A percentile compares a stretch with the other conserved stretches of the same genome.
These are phyloP conservation scores for Colletotrichum viniferum DNA, from an alignment of 2,329 filamentous ascomycete species.

Conservation along the genomic window DNA sequence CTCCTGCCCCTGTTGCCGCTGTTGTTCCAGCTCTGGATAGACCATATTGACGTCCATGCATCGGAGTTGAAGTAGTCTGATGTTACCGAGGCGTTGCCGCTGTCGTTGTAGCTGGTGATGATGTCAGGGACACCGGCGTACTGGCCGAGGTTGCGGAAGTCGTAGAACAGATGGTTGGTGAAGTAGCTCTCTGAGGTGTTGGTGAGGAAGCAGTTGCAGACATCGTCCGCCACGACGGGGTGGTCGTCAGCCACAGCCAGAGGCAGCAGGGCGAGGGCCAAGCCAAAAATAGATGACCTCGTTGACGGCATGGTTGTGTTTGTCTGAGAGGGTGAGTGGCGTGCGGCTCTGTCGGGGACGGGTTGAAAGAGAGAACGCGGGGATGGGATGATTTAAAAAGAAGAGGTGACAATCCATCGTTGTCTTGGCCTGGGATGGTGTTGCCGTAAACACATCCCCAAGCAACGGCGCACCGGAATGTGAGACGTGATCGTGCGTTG, in stretches of 20 bases:
- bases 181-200: constrained; percentile 51
- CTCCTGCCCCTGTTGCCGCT: constrained; percentile 16
- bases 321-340: background rate
- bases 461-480: constrained; percentile 14
- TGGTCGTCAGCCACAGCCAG: constrained; percentile 9
- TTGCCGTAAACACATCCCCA: background rate
- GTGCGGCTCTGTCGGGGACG: background rate
- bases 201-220: constrained; percentile 53
- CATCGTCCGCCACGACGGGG: constrained; percentile 32
- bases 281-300: constrained; percentile 25
- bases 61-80: constrained; percentile 43
- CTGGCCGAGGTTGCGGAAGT: constrained; percentile 48
- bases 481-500: constrained; percentile 12
- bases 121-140: constrained; percentile 41
- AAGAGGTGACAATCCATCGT: background rate
- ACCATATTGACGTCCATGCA: constrained; percentile 41
- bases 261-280: constrained; percentile 3
- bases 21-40: constrained; percentile 46
- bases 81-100: constrained; percentile 32
- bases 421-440: background rate
- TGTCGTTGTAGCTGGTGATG: constrained; percentile 31
- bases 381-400: background rate
- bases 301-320: background rate
- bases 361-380: background rate
- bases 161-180: constrained; percentile 51